Evolutionary conservation across 306 rosid genomes (phyloP), one percentile per base, ranked within the genome.

Genomic region (Bauhinia variegata): DNA sequence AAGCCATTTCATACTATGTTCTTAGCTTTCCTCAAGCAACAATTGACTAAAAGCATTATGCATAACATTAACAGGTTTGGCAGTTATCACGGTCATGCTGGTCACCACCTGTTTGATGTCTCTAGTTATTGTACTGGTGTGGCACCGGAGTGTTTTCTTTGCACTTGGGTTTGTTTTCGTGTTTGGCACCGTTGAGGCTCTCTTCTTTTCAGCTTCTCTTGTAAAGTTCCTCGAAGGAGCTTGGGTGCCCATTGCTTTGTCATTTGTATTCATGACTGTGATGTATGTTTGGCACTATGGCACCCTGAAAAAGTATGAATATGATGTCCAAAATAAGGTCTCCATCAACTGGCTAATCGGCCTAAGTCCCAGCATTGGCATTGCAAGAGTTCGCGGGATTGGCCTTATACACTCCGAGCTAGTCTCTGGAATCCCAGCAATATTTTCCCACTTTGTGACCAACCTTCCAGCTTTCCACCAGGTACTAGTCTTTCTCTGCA

Each of bases 21-120:
- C 11, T 42, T 3, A 51, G 32, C 7, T 48, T n/a, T 39, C 13
- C 57, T 50, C 65, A 15, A 46, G 42, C 32, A 48, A 50, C 39
- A 54, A 57, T 67, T 67, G 30, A 70, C 79, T 12, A 9, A 44
- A 19, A 16, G 32, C 59, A 60, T 69, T 51, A 6, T 63, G 34
- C n/a, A n/a, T n/a, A n/a, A n/a, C 13, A n/a, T 50, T 7, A 70
- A 77, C 96, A 93, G 98, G 98, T 78, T 83, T 93, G 83, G 96
- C 96, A 41, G 96, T 93, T 69, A 93, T 93, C 43, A 89, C 96
- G 8, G 98, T 89, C 64, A 93, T 93, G 97, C 82, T 93, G 82
- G 98, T 93, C 58, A 93, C 98, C 41, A 93, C 97, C 19, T 87
- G 96, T 88, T 78, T 93, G 76, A 93, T 93, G 98, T 93, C 98